These are phyloP conservation scores for Lipomyces sp. DNA, from an alignment of 805 yeast species.

Conservation along the genomic window DNA sequence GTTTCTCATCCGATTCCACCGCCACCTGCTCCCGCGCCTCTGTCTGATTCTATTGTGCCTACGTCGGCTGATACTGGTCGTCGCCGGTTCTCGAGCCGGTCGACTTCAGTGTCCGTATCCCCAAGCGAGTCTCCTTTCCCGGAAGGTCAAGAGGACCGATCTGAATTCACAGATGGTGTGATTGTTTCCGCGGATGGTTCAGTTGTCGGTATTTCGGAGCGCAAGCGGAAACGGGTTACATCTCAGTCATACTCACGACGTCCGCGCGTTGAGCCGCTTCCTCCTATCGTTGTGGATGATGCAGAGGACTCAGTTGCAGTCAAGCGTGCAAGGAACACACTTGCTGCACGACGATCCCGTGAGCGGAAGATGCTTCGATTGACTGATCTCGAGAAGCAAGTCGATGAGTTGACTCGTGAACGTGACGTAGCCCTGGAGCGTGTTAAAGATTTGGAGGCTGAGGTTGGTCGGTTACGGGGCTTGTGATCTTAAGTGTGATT, in stretches of 20 bases:
- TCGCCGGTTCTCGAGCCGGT: background rate
- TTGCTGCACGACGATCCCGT: constrained; percentile 92
- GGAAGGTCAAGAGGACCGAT: constrained; percentile 6
- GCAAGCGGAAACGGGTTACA: constrained; percentile 36
- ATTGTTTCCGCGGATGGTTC: constrained; percentile 34
- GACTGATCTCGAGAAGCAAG: constrained; percentile 77
- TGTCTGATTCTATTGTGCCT: background rate
- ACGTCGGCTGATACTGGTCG: background rate
- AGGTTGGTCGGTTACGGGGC: constrained; percentile 24
- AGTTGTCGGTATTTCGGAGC: constrained; percentile 35
- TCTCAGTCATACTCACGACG: constrained; percentile 38
- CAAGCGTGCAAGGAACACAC: constrained; percentile 88
- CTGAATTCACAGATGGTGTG: constrained; percentile 31
- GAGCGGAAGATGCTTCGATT: constrained; percentile 91
- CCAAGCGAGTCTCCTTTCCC: constrained; percentile 4
- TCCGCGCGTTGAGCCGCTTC: constrained; percentile 55
- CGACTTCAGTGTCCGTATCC: background rate
- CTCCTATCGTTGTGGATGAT: constrained; percentile 62
- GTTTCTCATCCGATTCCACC: constrained; percentile 3
- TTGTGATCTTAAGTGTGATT: background rate
- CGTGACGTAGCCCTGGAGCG: constrained; percentile 24
- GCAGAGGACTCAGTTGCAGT: constrained; percentile 68
- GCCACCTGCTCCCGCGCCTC: background rate
- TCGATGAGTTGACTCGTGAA: constrained; percentile 56
- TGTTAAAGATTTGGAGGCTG: constrained; percentile 28